Conservation (phyloP, 1,284 basidiomycete genomes). For the Marasmius fiardii region DNA sequence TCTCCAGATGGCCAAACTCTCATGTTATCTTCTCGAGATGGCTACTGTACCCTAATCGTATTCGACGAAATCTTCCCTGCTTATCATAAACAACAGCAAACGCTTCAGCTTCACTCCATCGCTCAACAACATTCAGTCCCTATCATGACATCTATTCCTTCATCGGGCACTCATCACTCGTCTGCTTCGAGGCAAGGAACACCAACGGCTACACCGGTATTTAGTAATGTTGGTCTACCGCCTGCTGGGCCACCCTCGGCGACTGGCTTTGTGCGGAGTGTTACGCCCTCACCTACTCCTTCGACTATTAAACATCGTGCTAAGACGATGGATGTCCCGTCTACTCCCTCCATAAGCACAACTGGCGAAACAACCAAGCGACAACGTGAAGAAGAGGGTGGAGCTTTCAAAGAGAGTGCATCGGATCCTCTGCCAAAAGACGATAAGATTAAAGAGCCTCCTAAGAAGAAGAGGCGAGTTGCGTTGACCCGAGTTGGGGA, state of each 20-base stretch:
- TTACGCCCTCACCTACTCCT: slow-evolving; percentile 9
- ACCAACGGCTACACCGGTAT: slow-evolving; percentile 24
- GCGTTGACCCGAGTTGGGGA: slow-evolving; percentile 74
- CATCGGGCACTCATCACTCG: slow-evolving; percentile 18
- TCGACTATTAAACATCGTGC: neutral
- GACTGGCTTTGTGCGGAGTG: slow-evolving; percentile 1
- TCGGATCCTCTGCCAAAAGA: slow-evolving; percentile 19
- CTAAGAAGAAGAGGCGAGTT: slow-evolving; percentile 89
- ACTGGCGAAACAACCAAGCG: neutral
- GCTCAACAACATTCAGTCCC: slow-evolving; percentile 78
- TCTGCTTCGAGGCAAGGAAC: slow-evolving; percentile 22
- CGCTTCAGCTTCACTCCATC: slow-evolving; percentile 83
- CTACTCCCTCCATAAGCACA: slow-evolving; percentile 2
- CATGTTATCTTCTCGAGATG: slow-evolving; percentile 90
- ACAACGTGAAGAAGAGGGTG: neutral
- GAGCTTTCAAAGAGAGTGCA: slow-evolving; percentile 14
- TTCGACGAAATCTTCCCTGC: slow-evolving; percentile 89
- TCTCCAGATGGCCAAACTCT: slow-evolving; percentile 94
- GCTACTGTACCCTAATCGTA: slow-evolving; percentile 93
- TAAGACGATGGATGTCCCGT: slow-evolving; percentile 1
- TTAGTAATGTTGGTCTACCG: slow-evolving; percentile 18
- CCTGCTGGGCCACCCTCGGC: slow-evolving; percentile 6
- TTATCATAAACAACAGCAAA: slow-evolving; percentile 85
- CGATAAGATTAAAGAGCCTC: slow-evolving; percentile 37
- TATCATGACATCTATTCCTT: slow-evolving; percentile 31